These are phyloP conservation scores for Penicillium sp. DNA, from an alignment of 2,329 filamentous ascomycete species.

Conservation along the genomic window DNA sequence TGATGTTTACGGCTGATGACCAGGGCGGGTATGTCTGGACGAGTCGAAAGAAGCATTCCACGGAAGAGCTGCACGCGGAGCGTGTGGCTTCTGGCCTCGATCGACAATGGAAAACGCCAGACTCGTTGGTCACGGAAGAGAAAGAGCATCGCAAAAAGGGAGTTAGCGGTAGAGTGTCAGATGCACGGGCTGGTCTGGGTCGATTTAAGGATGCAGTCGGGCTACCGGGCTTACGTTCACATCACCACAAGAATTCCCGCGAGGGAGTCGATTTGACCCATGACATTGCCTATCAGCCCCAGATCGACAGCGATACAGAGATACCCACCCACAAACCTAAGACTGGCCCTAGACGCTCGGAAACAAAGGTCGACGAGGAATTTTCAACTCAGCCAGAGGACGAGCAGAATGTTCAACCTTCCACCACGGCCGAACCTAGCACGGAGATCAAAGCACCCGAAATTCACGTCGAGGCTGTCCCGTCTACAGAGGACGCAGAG, in stretches of 20 bases:
- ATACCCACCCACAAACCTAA: slow-evolving; percentile 18
- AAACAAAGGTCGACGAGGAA: slow-evolving; percentile 29
- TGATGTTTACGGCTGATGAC: slow-evolving; percentile 54
- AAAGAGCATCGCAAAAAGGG: slow-evolving; percentile 67
- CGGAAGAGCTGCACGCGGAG: slow-evolving; percentile 47
- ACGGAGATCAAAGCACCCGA: slow-evolving; percentile 37
- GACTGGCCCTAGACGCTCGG: slow-evolving; percentile 26
- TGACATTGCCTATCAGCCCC: slow-evolving; percentile 37
- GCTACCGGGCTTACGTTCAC: slow-evolving; percentile 46
- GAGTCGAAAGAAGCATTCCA: slow-evolving; percentile 45
- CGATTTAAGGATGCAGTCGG: slow-evolving; percentile 87
- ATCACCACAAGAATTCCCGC: slow-evolving; percentile 47
- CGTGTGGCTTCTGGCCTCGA: slow-evolving; percentile 41
- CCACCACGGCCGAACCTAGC: slow-evolving; percentile 16
- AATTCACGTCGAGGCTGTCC: slow-evolving; percentile 42
- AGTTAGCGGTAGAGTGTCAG: slow-evolving; percentile 77
- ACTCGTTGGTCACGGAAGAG: slow-evolving; percentile 42
- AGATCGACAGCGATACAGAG: slow-evolving; percentile 40
- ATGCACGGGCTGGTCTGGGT: slow-evolving; percentile 80
- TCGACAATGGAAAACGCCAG: slow-evolving; percentile 39
- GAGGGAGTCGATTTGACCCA: slow-evolving; percentile 41
- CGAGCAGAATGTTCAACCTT: slow-evolving; percentile 20
- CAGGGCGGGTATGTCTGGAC: slow-evolving; percentile 55
- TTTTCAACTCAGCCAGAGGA: slow-evolving; percentile 24
- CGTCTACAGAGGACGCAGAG: slow-evolving; percentile 28